These are phyloP conservation scores for Chalciporus sphaerocephalus DNA, from an alignment of 768 basidiomycete species.

Conservation along the genomic window DNA sequence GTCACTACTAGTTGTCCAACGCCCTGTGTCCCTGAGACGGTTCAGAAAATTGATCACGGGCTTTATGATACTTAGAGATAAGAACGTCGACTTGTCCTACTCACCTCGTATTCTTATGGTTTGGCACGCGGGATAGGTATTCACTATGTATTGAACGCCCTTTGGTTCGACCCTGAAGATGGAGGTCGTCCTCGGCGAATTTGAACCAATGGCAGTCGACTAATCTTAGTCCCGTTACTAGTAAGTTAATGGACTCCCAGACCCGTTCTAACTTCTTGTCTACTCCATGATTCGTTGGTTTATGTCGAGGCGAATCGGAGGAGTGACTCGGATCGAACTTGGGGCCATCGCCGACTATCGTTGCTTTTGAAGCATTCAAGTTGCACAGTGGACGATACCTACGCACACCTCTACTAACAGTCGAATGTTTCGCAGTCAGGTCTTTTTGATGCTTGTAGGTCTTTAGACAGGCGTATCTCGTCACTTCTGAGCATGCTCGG, in stretches of 20 bases:
- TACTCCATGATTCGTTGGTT: background rate
- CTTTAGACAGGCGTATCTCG: no score
- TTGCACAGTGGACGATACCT: no score
- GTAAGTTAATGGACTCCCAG: background rate
- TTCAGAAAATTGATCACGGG: conserved; percentile 7
- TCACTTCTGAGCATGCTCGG: background rate
- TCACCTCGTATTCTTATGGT: background rate
- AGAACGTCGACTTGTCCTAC: background rate
- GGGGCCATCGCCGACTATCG: no score
- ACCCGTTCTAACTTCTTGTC: background rate
- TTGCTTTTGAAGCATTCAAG: no score
- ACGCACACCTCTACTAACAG: background rate
- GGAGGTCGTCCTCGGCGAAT: background rate
- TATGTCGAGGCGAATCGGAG: background rate
- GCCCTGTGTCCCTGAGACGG: conserved; percentile 7
- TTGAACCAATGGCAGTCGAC: background rate
- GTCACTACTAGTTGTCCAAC: conserved; percentile 8
- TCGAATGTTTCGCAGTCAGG: no score
- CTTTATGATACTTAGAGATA: conserved; percentile 1
- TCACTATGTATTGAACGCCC: no score
- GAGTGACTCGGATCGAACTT: background rate
- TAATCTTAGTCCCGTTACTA: background rate
- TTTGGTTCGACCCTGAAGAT: background rate
- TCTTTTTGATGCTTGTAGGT: background rate
- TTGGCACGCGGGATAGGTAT: no score